Conservation (phyloP, 345 rosid genomes). For the Salix koriyanagi region DNA sequence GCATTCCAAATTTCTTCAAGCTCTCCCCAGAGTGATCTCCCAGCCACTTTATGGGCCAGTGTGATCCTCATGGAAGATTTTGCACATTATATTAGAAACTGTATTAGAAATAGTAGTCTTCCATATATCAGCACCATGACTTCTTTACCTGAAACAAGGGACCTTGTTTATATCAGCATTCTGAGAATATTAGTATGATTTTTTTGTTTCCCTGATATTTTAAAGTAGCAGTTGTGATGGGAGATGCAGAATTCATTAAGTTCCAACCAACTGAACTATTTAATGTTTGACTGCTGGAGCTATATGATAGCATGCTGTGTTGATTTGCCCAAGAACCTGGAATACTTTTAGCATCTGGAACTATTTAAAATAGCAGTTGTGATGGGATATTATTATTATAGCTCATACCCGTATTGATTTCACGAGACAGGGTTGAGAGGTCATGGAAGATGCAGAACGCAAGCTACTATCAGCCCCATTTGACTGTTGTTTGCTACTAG, state of each 20-base stretch:
- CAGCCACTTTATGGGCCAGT: constrained; percentile 20
- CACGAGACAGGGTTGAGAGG: constrained; percentile 27
- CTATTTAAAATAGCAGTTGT: no score
- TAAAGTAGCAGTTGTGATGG: constrained; percentile 10
- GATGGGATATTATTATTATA: constrained; percentile 9
- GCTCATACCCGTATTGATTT: constrained; percentile 19
- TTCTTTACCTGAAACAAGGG: constrained; percentile 21
- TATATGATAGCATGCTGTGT: constrained; percentile 16
- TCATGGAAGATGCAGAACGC: constrained; percentile 20
- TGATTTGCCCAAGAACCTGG: constrained; percentile 37
- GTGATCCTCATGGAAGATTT: constrained; percentile 35
- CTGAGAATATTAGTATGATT: constrained; percentile 27
- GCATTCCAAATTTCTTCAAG: no score
- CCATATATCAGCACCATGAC: constrained; percentile 31
- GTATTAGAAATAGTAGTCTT: constrained; percentile 40
- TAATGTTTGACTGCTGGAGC: constrained; percentile 32
- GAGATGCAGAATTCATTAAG: constrained; percentile 30
- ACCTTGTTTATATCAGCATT: constrained; percentile 18
- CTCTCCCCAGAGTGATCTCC: no score
- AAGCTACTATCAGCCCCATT: constrained; percentile 33
- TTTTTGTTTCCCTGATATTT: constrained; percentile 34
- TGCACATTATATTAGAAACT: constrained; percentile 35
- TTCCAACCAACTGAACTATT: constrained; percentile 44
- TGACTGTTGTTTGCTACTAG: constrained; percentile 33
- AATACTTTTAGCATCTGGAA: constrained; percentile 10